Conservation (phyloP, 345 rosid species). For the Salix purpurea region DNA sequence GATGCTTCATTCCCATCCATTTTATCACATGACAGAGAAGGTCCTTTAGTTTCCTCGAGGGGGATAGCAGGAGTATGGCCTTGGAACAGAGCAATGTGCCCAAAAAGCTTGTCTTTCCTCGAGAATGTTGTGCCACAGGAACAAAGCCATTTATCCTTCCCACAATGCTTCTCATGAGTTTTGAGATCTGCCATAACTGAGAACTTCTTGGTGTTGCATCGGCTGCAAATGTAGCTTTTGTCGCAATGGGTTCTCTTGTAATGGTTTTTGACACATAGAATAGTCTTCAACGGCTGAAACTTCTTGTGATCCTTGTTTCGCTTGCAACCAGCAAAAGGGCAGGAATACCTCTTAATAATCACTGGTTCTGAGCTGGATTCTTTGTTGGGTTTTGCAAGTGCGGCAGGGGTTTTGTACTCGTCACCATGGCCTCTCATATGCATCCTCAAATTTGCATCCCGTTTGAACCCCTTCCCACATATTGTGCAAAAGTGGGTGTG, state of each 20-base stretch:
- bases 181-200: constrained; percentile 93
- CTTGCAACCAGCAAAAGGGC: constrained; percentile 90
- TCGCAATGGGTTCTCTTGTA: constrained; percentile 96
- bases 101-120: constrained; percentile 95
- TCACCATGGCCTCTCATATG: constrained; percentile 99
- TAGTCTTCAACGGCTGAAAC: constrained; percentile 93
- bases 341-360: constrained; percentile 84
- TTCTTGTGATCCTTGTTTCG: constrained; percentile 94
- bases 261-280: constrained; percentile 89
- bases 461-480: constrained; percentile 97
- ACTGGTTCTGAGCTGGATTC: constrained; percentile 59
- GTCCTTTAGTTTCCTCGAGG: constrained; percentile 56
- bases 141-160: constrained; percentile 95
- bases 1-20: constrained; percentile 37
- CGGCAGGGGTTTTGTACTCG: constrained; percentile 90
- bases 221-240: constrained; percentile 81
- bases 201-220: constrained; percentile 93
- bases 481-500: constrained; percentile 94
- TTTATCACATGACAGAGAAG: constrained; percentile 35
- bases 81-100: constrained; percentile 90
- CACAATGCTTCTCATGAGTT: constrained; percentile 98
- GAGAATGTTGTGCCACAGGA: constrained; percentile 97
- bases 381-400: constrained; percentile 84
- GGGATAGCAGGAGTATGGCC: constrained; percentile 97
- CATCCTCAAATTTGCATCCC: constrained; percentile 95